Conservation (phyloP, 371 early-diverging fungal species). For the Mortierella sp. region DNA sequence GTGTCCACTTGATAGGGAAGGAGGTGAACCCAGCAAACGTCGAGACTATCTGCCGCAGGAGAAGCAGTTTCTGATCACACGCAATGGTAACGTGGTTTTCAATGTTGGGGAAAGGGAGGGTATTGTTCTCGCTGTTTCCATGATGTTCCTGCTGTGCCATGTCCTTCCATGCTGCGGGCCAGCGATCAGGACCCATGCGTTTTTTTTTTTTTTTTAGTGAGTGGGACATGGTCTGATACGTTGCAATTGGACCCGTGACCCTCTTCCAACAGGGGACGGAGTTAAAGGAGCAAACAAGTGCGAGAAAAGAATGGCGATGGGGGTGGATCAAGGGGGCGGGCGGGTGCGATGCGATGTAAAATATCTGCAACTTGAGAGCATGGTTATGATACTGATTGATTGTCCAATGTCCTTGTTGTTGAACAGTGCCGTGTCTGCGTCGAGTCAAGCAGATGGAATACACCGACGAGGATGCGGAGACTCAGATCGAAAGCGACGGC, state of each 20-base stretch:
- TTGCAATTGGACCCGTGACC: conserved; percentile 38
- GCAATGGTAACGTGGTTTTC: conserved; percentile 73
- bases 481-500: conserved; percentile 65
- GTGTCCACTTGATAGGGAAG: conserved; percentile 66
- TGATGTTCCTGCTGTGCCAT: background rate
- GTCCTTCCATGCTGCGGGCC: background rate
- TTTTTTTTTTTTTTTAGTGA: conserved; percentile 6
- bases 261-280: conserved; percentile 19
- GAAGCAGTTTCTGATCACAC: conserved; percentile 95
- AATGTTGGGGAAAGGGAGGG: too few relatives aligned
- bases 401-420: background rate
- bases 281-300: conserved; percentile 19
- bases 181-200: conserved; percentile 14
- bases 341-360: background rate
- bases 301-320: background rate
- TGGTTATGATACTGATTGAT: too few relatives aligned
- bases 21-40: conserved; percentile 82
- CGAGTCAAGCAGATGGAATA: conserved; percentile 91
- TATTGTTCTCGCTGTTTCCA: too few relatives aligned
- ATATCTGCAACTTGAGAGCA: background rate
- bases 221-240: conserved; percentile 6
- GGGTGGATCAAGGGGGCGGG: background rate
- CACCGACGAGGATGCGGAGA: conserved; percentile 71
- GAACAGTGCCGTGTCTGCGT: conserved; percentile 87
- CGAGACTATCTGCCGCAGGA: conserved; percentile 92